phyloP scores from a whole-genome alignment of 768 basidiomycete genomes.

The Russula ochroleuca region DNA sequence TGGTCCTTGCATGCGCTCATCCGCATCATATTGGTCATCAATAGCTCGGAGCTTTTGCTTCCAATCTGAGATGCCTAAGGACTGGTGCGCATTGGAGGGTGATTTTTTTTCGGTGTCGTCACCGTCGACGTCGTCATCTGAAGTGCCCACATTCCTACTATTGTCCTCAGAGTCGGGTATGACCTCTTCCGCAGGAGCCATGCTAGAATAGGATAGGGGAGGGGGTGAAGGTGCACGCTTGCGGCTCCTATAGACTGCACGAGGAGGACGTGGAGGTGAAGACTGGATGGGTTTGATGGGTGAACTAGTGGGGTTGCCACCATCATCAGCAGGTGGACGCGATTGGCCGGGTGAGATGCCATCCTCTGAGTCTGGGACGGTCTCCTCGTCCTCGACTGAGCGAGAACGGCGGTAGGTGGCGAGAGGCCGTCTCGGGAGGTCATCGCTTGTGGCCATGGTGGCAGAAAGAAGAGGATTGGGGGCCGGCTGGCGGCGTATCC shows the following conservation, averaged over 20 bases:
- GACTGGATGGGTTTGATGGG: constrained; percentile 1
- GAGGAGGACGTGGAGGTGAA: constrained; percentile 15
- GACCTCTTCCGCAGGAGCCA: constrained; percentile 19
- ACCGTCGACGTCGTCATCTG: constrained; percentile 8
- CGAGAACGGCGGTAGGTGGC: constrained; percentile 20
- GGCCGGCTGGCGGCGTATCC: constrained; percentile 13
- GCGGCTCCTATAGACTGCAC: constrained; percentile 16
- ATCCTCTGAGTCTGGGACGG: constrained; percentile 27
- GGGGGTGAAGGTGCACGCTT: constrained; percentile 9
- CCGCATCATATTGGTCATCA: constrained; percentile 19
- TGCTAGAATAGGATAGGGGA: constrained; percentile 7
- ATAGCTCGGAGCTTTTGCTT: constrained; percentile 25
- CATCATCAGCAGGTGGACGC: constrained; percentile 10
- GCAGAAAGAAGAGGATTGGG: constrained; percentile 2
- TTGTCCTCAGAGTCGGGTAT: constrained; percentile 25
- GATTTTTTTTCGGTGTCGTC: neutral
- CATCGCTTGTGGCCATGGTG: constrained; percentile 29
- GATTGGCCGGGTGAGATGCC: neutral
- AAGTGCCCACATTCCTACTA: neutral
- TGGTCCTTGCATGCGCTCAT: neutral
- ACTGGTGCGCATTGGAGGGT: neutral
- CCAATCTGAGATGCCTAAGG: constrained; percentile 17
- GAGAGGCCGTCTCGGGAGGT: constrained; percentile 35
- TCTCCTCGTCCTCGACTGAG: constrained; percentile 20
- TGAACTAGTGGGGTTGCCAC: constrained; percentile 1